Evolutionary conservation across 1,139 yeast genomes (phyloP).

Genomic region (Hemisphaericaspora xylanilytica): DNA sequence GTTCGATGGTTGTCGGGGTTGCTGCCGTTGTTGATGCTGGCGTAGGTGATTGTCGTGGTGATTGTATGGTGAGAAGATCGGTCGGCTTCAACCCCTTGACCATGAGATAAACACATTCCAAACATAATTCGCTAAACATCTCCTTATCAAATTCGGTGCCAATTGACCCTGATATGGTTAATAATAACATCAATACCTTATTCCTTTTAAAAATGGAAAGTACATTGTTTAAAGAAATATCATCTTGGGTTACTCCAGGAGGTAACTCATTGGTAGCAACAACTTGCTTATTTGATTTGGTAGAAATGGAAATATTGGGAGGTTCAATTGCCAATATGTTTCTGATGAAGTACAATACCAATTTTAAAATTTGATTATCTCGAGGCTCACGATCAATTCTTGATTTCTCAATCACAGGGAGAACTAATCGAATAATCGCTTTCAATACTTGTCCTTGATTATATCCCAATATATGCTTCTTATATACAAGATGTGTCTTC

Average conservation of each 20-base stretch:
- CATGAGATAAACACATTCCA: conserved; percentile 69
- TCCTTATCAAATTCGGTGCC: conserved; percentile 62
- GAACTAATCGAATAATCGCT: conserved; percentile 67
- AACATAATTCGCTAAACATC: conserved; percentile 57
- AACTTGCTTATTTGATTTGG: conserved; percentile 30
- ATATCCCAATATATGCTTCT: conserved; percentile 60
- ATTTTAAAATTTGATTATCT: conserved; percentile 70
- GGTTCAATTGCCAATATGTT: conserved; percentile 78
- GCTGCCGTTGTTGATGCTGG: conserved; percentile 1
- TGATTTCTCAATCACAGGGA: conserved; percentile 60
- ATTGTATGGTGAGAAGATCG: conserved; percentile 8
- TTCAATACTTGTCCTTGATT: conserved; percentile 62
- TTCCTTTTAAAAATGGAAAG: conserved; percentile 59
- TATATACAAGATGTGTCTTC: conserved; percentile 68
- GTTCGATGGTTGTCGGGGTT: conserved; percentile 4
- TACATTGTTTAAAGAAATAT: conserved; percentile 62
- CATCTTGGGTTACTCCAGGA: conserved; percentile 54
- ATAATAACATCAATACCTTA: conserved; percentile 67
- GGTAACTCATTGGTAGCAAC: conserved; percentile 49
- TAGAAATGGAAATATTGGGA: conserved; percentile 49
- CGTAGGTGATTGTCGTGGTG: background rate
- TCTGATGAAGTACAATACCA: conserved; percentile 72
- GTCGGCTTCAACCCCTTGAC: conserved; percentile 53
- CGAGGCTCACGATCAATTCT: conserved; percentile 60
- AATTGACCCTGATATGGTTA: conserved; percentile 65